Percentiles rank a stretch among this genome's conserved stretches.
Conservation (phyloP, 768 basidiomycete genomes). For the Suillus americanus region DNA sequence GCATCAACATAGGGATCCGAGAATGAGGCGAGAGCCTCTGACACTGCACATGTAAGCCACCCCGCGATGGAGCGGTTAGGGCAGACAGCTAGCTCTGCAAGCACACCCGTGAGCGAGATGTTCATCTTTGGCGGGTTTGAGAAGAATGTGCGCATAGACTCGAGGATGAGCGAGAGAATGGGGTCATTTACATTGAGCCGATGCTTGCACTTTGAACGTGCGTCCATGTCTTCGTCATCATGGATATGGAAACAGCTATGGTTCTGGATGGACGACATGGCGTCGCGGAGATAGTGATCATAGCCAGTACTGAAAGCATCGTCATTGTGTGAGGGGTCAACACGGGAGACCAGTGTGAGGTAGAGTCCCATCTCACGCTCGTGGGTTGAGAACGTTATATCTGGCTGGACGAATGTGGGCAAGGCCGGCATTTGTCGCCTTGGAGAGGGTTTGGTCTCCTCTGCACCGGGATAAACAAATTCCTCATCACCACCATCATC, state of each 20-base stretch:
- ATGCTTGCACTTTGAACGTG: conserved; percentile 55
- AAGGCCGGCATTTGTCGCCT: conserved; percentile 16
- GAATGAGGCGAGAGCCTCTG: conserved; percentile 29
- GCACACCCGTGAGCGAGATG: conserved; percentile 79
- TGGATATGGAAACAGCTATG: conserved; percentile 58
- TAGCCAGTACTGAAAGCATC: conserved; percentile 85
- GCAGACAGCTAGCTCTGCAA: conserved; percentile 80
- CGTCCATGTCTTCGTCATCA: conserved; percentile 40
- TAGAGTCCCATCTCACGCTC: conserved; percentile 85
- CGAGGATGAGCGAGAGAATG: conserved; percentile 67
- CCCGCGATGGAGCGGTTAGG: conserved; percentile 84
- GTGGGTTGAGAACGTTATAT: conserved; percentile 75
- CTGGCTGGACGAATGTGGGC: conserved; percentile 58
- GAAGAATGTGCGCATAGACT: conserved; percentile 76
- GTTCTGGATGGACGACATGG: conserved; percentile 62
- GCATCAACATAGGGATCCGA: conserved; percentile 12
- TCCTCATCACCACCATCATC: conserved; percentile 55
- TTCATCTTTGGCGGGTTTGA: conserved; percentile 85
- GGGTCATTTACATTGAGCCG: conserved; percentile 78
- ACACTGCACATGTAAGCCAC: conserved; percentile 75
- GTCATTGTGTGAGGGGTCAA: conserved; percentile 66
- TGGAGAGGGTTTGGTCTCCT: conserved; percentile 15
- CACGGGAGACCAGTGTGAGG: conserved; percentile 71
- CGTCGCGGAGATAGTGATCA: conserved; percentile 80
- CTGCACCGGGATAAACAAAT: conserved; percentile 41